Evolutionary conservation across 2,329 filamentous ascomycete species (phyloP), one percentile per base, ranked within the genome.

Genomic region (Talaromyces sp.): DNA sequence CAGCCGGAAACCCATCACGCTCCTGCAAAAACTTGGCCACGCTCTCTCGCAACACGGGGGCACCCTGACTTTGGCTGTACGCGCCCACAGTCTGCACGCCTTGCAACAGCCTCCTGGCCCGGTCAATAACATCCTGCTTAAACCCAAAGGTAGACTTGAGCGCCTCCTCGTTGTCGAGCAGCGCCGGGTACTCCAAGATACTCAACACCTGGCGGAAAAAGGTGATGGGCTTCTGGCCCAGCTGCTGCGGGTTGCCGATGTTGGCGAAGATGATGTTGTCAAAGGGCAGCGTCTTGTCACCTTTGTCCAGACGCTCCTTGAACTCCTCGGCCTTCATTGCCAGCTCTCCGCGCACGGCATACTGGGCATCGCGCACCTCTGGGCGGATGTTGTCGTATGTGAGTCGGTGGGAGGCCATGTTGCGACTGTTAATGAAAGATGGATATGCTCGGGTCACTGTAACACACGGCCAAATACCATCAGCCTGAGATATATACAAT

Each of bases 151-250:
- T 77, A 61, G 87, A 85, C 72, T 88, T 79, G 65, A 98, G 80
- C n/a, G 89, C 88, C 66, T 93, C 85, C 75, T 92, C 87, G 69
- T 96, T 88, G 72, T 96, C 84, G 63, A 99, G 83, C 36, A 99
- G 82, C 61, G 82, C 75, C 0, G 95, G 95, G 81, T 98, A 93
- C 82, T 99, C 95, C 62, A 98, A 79, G 65, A 99, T 77, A 78
- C 92, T 96, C 71, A 95, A 85, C 30, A 99, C 95, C 80, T 99
- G 93, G 69, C 95, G 88, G 86, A 99, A 97, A 84, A 97, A 99
- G 68, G 95, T 99, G 71, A 99, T 93, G 71, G 95, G 95, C 83
- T 98, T 96, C 84, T 99, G 95, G 80, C 97, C 95, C 65, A 99
- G 87, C 80, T 99, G 95, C 79, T 99, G 95, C 4, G 95, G 95